Base-by-base conservation (phyloP, 768 basidiomycete genomes). In the Amanita molliuscula region DNA sequence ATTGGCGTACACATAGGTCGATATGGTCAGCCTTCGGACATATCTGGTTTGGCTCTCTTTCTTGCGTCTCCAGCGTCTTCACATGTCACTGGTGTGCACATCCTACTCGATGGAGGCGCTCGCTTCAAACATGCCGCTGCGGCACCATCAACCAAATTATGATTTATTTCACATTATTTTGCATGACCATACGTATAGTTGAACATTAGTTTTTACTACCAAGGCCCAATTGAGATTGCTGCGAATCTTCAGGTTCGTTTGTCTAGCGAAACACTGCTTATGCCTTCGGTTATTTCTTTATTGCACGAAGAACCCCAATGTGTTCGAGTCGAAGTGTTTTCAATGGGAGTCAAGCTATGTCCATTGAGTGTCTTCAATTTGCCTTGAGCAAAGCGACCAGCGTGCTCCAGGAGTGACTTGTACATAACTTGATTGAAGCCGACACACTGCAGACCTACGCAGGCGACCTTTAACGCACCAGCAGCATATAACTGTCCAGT, bases 21-120 rank as follows among this genome's bases (percentile, higher is more conserved):
- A 4, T 69, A 77, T 52, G 88, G 88, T 2, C 57, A 62, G 2
- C 72, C 83, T 2, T 66, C 73, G 26, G 88, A 91, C 55, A 75
- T 86, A 54, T 86, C 84, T 21, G 88, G 88, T 6, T 65, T 87
- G 6, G 73, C 75, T 3, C 64, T 87, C 13, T 86, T 84, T 71
- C 71, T 88, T 34, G 72, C 77, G 7, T 84, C 84, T 15, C 78
- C 81, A 0, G 88, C 84, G 0, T 75, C 79, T 1, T 75, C 85
- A 2, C 87, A 88, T 52, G 68, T 89, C 42, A 88, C 88, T 1
- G 88, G 85, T 9, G 71, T 75, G 16, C 83, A 88, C 52, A 82
- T 81, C 40, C 57, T 84, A 3, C 63, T 88, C 8, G 88, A 91
- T 54, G 88, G 88, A 21, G 84, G 84, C 5, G 61, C 73, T 8